phyloP scores from a whole-genome alignment of 1,284 basidiomycete species.

The Pascua guehoae region DNA sequence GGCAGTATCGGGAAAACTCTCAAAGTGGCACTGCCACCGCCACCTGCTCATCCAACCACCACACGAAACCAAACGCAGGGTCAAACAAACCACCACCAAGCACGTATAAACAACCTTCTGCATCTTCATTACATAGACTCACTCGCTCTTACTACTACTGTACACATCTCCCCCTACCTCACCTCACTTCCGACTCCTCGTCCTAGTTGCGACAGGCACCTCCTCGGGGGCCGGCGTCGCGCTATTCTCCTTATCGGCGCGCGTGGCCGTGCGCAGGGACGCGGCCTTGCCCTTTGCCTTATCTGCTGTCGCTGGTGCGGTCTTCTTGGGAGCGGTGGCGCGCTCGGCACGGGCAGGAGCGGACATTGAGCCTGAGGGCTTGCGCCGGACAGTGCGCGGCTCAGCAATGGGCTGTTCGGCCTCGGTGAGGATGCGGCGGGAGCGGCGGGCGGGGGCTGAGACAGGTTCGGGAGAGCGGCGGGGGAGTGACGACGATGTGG shows the following conservation, averaged over 20 bases:
- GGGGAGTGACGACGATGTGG: neutral
- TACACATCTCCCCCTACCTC: too few species aligned
- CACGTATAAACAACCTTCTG: too few species aligned
- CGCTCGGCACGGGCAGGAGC: neutral
- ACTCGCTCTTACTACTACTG: too few species aligned
- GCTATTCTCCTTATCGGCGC: slow-evolving; percentile 3
- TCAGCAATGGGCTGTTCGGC: slow-evolving; percentile 1
- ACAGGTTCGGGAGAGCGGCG: neutral
- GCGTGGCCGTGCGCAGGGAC: neutral
- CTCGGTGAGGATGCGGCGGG: slow-evolving; percentile 8
- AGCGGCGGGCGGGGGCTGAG: slow-evolving; percentile 3
- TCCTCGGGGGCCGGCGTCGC: slow-evolving; percentile 3
- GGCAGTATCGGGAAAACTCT: too few species aligned
- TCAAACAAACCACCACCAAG: too few species aligned
- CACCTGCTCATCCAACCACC: too few species aligned
- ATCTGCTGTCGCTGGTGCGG: neutral
- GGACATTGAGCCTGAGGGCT: neutral
- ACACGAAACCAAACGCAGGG: too few species aligned
- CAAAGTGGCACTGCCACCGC: too few species aligned
- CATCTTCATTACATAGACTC: too few species aligned
- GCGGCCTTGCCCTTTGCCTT: neutral
- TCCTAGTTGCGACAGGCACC: too few species aligned
- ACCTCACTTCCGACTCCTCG: too few species aligned
- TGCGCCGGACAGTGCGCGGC: too few species aligned
- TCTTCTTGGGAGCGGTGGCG: neutral